Conservation (phyloP, 108 stramenopile genomes). For the Cyclotella choctawhatcheeana region DNA sequence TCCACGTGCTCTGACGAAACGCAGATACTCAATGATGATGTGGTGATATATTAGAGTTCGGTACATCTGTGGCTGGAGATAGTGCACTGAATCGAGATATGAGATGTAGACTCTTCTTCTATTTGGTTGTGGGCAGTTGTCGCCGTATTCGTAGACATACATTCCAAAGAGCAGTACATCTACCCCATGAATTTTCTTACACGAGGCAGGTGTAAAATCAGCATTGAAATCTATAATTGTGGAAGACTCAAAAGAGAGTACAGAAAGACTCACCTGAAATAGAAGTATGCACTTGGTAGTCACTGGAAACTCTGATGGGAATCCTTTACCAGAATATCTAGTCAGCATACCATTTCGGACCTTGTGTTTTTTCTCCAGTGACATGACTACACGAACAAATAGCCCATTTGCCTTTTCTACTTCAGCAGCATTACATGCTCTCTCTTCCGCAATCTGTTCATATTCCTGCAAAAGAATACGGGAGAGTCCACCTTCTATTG, state of each 20-base stretch:
- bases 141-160: constrained; percentile 97
- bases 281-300: constrained; percentile 89
- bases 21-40: constrained; percentile 89
- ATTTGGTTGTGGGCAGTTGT: constrained; percentile 92
- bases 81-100: constrained; percentile 96
- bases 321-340: constrained; percentile 67
- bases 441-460: constrained; percentile 52
- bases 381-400: constrained; percentile 66
- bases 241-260: background rate
- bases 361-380: constrained; percentile 69
- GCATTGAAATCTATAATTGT: background rate
- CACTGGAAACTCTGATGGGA: constrained; percentile 87
- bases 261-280: constrained; percentile 51
- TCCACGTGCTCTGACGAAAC: constrained; percentile 92
- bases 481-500: constrained; percentile 62
- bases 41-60: constrained; percentile 92
- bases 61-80: constrained; percentile 82
- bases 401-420: constrained; percentile 70
- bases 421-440: constrained; percentile 42
- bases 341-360: constrained; percentile 78
- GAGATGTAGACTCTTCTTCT: constrained; percentile 93
- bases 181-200: constrained; percentile 91
- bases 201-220: background rate
- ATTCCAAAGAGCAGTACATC: constrained; percentile 96
- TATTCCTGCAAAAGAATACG: constrained; percentile 54